A percentile compares a stretch with the other conserved stretches of the same genome.
Conservation (phyloP, 2,329 filamentous ascomycete species). For the Monosporascus sp. region DNA sequence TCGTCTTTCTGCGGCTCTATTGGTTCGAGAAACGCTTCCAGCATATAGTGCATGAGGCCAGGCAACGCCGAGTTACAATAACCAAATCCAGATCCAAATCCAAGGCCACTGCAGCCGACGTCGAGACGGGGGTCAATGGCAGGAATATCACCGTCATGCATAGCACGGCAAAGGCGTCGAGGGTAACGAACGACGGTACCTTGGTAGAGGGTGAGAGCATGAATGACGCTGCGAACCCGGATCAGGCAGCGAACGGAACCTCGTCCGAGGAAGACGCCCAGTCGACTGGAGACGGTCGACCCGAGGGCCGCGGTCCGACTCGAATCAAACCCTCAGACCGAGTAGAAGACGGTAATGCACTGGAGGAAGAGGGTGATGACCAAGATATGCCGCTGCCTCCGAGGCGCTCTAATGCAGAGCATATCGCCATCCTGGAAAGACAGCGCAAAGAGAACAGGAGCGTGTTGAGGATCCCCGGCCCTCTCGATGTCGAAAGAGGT, state of each 20-base stretch:
- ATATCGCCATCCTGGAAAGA: slow-evolving; percentile 82
- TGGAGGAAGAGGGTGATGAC: slow-evolving; percentile 38
- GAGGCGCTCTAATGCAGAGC: slow-evolving; percentile 61
- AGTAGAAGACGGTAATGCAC: slow-evolving; percentile 54
- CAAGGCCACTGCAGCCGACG: slow-evolving; percentile 37
- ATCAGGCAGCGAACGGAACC: slow-evolving; percentile 11
- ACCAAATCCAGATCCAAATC: slow-evolving; percentile 54
- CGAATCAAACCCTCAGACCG: slow-evolving; percentile 67
- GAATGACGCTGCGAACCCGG: slow-evolving; percentile 19
- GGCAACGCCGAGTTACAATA: slow-evolving; percentile 58
- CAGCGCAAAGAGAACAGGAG: slow-evolving; percentile 71
- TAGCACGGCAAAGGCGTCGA: slow-evolving; percentile 45
- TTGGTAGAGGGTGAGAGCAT: slow-evolving; percentile 39
- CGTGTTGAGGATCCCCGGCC: slow-evolving; percentile 83
- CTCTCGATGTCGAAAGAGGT: slow-evolving; percentile 82
- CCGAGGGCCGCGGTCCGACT: slow-evolving; percentile 16
- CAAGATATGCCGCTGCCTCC: slow-evolving; percentile 46
- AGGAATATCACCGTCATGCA: slow-evolving; percentile 64
- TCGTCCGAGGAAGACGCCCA: slow-evolving; percentile 12
- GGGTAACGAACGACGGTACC: slow-evolving; percentile 58
- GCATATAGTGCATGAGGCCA: slow-evolving; percentile 70
- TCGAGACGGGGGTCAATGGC: slow-evolving; percentile 60
- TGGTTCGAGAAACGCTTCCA: slow-evolving; percentile 99
- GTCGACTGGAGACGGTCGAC: slow-evolving; percentile 6
- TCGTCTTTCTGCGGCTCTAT: slow-evolving; percentile 89